phyloP scores from a whole-genome alignment of 805 yeast species.

The Diddensiella transvaalensis region DNA sequence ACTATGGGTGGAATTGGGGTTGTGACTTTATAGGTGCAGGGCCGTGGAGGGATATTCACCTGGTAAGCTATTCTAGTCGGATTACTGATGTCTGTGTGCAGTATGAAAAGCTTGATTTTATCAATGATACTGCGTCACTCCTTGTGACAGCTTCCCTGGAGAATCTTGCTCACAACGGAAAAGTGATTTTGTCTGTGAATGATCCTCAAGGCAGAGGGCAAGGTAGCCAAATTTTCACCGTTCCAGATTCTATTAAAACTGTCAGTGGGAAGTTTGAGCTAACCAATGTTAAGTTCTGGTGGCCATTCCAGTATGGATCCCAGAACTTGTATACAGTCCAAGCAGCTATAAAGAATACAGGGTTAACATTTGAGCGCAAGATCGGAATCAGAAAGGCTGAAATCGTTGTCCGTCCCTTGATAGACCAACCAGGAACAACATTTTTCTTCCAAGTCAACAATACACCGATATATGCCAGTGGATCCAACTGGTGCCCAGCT shows the following conservation, averaged over 20 bases:
- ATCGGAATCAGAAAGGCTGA: neutral
- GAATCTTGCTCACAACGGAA: neutral
- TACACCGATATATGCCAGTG: conserved; percentile 37
- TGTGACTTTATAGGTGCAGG: conserved; percentile 43
- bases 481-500: conserved; percentile 49
- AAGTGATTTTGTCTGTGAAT: no score
- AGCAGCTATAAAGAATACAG: neutral
- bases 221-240: no score
- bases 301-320: conserved; percentile 6
- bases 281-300: conserved; percentile 5
- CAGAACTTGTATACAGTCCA: conserved; percentile 2
- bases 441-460: conserved; percentile 42
- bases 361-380: neutral
- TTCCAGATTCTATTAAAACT: neutral
- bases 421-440: conserved; percentile 31
- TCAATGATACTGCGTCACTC: conserved; percentile 9
- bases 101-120: conserved; percentile 10
- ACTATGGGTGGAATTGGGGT: conserved; percentile 61
- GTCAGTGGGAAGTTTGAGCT: neutral
- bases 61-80: conserved; percentile 26
- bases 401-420: neutral
- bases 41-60: conserved; percentile 39
- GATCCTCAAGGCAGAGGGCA: no score
- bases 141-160: neutral
- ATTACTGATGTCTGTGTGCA: conserved; percentile 25